Evolutionary conservation across 2,329 filamentous ascomycete genomes (phyloP), one percentile per base, ranked within the genome.

Genomic region (Neofusicoccum sp.): DNA sequence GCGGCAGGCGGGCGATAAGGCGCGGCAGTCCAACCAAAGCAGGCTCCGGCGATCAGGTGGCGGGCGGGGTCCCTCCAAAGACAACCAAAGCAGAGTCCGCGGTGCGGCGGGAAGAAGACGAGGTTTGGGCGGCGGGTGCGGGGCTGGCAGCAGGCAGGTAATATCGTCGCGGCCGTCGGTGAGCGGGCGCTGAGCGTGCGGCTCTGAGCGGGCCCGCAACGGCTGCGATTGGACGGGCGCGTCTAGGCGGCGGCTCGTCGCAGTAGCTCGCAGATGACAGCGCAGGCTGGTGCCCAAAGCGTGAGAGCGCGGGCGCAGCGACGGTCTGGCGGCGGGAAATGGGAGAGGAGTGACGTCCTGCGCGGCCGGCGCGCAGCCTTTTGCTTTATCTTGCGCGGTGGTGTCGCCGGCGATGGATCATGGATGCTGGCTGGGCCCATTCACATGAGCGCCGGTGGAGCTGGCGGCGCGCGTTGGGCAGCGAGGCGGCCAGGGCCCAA

Each of bases 121-220:
- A 48, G 31, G 54, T 31, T 38, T 30, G 41, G 54, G 38, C 7
- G 4, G 6, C n/a, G 20, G 43, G 54, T 58, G 54, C 54, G 54
- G 54, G 54, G 54, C 54, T 58, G 54, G 54, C 36, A 56, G 51
- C 43, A 28, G 41, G 41, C 54, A 58, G 54, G 54, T 58, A 58
- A 58, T 58, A 58, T 58, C 54, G 54, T 47, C 51, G 51, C 51
- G 38, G 51, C 51, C 33, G 51, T 56, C 51, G 51, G 51, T 56
- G 51, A 56, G 51, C 51, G 51, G 51, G 51, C 51, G 51, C 51
- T 54, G 36, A 16, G 51, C 51, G 43, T 56, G 51, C 51, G 51
- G 51, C 51, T 56, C 51, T 56, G 51, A 56, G 51, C 51, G 51
- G 51, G 38, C 51, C 51, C 33, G 36, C 51, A 56, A 43, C 51